Conservation (phyloP, 345 rosid genomes). For the Eucalyptus curtisii region DNA sequence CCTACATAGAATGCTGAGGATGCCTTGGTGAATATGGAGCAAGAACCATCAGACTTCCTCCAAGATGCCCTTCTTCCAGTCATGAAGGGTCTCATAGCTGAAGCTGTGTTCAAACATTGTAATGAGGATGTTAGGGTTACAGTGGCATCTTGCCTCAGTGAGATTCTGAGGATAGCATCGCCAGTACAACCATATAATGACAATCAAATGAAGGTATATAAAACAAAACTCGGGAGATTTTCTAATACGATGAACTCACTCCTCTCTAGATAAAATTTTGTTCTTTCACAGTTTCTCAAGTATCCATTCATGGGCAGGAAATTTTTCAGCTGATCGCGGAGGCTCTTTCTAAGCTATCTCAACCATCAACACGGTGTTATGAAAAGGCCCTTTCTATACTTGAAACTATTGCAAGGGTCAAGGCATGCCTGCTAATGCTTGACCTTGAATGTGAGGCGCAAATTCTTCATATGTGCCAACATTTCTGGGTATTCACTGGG, state of each 20-base stretch:
- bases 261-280: neutral
- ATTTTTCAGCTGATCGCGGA: conserved; percentile 38
- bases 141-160: conserved; percentile 61
- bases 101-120: conserved; percentile 34
- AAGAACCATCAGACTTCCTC: conserved; percentile 38
- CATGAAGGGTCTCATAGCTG: conserved; percentile 46
- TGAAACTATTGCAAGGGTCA: neutral
- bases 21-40: conserved; percentile 45
- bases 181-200: conserved; percentile 66
- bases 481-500: neutral
- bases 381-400: neutral
- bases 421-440: neutral
- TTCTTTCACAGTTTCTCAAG: neutral
- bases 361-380: conserved; percentile 37
- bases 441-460: neutral
- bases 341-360: conserved; percentile 46
- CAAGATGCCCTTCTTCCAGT: conserved; percentile 33
- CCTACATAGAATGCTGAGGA: conserved; percentile 33
- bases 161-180: conserved; percentile 72
- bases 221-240: neutral
- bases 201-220: conserved; percentile 53
- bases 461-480: neutral
- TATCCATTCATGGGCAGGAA: conserved; percentile 31
- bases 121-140: conserved; percentile 49
- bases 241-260: neutral